phyloP scores from a whole-genome alignment of 2,329 filamentous ascomycete species.

The Talaromyces funiculosus region DNA sequence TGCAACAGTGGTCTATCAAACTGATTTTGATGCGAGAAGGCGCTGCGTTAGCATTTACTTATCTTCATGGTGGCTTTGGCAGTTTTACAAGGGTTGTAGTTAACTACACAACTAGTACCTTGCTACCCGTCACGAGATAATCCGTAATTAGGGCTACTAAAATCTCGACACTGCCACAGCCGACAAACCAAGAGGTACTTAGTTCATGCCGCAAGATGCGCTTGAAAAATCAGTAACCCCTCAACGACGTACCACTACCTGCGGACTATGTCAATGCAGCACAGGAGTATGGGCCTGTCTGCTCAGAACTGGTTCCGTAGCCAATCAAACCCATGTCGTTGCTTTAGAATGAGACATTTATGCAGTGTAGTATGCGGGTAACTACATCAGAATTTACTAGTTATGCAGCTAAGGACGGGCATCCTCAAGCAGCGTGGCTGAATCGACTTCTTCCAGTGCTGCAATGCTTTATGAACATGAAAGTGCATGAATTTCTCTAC shows the following conservation, averaged over 20 bases:
- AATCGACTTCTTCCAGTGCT: background rate
- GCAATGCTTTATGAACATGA: background rate
- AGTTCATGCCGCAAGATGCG: background rate
- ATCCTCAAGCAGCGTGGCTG: background rate
- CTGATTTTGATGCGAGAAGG: background rate
- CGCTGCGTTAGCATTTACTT: background rate
- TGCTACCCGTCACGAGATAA: background rate
- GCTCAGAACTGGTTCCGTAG: background rate
- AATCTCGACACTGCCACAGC: background rate
- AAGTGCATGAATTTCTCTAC: background rate
- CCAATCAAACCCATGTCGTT: constrained; percentile 6
- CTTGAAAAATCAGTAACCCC: background rate
- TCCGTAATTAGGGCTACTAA: background rate
- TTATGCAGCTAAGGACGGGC: background rate
- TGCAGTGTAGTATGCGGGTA: background rate
- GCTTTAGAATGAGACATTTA: background rate
- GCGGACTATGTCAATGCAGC: background rate
- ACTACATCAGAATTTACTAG: background rate
- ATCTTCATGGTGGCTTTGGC: background rate
- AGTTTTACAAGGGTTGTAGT: background rate
- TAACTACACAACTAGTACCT: background rate
- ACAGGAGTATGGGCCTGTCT: background rate
- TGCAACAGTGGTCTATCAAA: background rate
- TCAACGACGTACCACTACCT: background rate
- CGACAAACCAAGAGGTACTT: background rate